These are phyloP conservation scores for Wickerhamiella galacta DNA, from an alignment of 805 yeast species.

Conservation along the genomic window DNA sequence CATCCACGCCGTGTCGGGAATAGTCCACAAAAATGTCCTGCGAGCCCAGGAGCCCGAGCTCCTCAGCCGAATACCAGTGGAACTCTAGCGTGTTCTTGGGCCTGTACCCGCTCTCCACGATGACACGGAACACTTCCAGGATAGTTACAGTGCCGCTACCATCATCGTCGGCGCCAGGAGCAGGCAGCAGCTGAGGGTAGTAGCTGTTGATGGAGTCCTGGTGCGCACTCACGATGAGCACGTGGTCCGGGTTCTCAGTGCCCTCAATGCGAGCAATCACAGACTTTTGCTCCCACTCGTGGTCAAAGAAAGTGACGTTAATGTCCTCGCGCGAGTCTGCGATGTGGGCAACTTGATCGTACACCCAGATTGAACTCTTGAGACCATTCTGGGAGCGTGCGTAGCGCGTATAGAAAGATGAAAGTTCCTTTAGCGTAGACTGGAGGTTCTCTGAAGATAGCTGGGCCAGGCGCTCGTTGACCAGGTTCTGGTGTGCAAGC, in stretches of 20 bases:
- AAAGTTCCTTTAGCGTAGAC: conserved; percentile 39
- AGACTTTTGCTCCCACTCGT: conserved; percentile 67
- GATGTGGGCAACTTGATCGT: conserved; percentile 27
- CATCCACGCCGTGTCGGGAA: conserved; percentile 28
- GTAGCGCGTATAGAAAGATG: conserved; percentile 60
- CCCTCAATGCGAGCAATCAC: conserved; percentile 43
- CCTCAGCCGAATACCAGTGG: conserved; percentile 93
- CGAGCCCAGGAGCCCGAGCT: conserved; percentile 80
- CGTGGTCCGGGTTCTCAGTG: conserved; percentile 25
- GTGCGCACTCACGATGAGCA: conserved; percentile 74
- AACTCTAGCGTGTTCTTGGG: conserved; percentile 71
- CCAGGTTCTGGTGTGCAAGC: conserved; percentile 24
- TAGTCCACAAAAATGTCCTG: conserved; percentile 54
- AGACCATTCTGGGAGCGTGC: conserved; percentile 57
- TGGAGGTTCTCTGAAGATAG: conserved; percentile 35
- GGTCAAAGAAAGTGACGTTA: conserved; percentile 36
- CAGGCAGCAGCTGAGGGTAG: conserved; percentile 53
- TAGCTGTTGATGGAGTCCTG: conserved; percentile 74
- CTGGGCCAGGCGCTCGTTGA: conserved; percentile 26
- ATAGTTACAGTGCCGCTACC: conserved; percentile 76
- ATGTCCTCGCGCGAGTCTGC: conserved; percentile 25
- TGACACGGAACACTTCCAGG: conserved; percentile 54
- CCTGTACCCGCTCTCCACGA: conserved; percentile 29
- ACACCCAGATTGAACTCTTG: conserved; percentile 57
- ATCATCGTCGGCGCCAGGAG: conserved; percentile 95